Conservation (phyloP, 1,284 basidiomycete species). For the Sporisorium sorghi region DNA sequence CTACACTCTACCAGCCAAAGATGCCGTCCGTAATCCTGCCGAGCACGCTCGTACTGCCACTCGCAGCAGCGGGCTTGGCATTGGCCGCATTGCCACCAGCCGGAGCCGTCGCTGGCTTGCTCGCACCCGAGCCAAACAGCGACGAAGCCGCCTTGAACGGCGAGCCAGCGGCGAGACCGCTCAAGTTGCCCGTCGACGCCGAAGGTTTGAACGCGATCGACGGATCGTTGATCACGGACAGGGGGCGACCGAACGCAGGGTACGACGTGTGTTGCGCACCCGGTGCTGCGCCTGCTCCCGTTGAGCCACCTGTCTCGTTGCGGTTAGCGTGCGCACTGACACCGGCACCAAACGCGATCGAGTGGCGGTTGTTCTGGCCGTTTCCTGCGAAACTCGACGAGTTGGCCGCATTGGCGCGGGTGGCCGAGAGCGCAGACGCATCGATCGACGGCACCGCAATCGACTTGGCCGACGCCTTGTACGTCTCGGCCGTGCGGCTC, state of each 20-base stretch:
- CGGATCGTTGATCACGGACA: conserved; percentile 49
- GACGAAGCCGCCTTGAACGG: conserved; percentile 52
- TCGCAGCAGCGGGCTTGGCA: conserved; percentile 15
- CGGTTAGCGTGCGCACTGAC: conserved; percentile 17
- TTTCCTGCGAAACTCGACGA: conserved; percentile 2
- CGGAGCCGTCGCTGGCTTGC: conserved; percentile 20
- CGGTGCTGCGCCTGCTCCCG: conserved; percentile 4
- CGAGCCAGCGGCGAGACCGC: conserved; percentile 31
- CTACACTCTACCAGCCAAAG: conserved; percentile 60
- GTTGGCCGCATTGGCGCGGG: conserved; percentile 6
- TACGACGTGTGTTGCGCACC: conserved; percentile 13
- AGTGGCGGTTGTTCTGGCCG: conserved; percentile 26
- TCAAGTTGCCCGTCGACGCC: conserved; percentile 29
- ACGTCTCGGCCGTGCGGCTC: conserved; percentile 33
- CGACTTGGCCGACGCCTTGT: conserved; percentile 35
- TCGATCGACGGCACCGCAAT: conserved; percentile 33
- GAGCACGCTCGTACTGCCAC: conserved; percentile 31
- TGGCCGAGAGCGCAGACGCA: conserved; percentile 19
- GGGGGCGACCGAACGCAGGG: conserved; percentile 42
- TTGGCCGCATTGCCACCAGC: conserved; percentile 4
- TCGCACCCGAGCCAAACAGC: conserved; percentile 29
- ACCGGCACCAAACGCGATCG: conserved; percentile 26
- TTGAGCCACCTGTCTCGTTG: neutral
- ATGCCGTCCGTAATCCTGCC: conserved; percentile 60
- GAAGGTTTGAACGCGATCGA: conserved; percentile 39